A percentile compares a stretch with the other conserved stretches of the same genome.
These are phyloP conservation scores for Gentiana dahurica DNA, from an alignment of 257 asterid species.

Conservation along the genomic window DNA sequence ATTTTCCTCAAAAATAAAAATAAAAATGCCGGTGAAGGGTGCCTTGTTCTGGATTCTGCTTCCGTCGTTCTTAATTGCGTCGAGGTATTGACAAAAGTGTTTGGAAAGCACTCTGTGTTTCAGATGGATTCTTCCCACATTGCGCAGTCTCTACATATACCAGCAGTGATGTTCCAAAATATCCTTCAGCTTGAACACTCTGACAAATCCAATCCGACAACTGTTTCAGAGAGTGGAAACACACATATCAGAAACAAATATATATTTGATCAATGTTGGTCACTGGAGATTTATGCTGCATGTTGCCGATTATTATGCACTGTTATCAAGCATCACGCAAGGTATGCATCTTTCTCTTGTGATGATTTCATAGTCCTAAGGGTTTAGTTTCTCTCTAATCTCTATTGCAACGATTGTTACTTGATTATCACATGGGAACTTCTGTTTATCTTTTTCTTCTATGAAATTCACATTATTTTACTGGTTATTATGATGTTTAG, in stretches of 20 bases:
- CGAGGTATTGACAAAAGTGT: slow-evolving; percentile 56
- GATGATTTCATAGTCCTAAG: not conserved
- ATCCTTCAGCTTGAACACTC: slow-evolving; percentile 42
- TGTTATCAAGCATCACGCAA: slow-evolving; percentile 67
- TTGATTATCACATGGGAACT: slow-evolving; percentile 1
- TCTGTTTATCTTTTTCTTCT: not conserved
- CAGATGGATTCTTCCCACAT: slow-evolving; percentile 48
- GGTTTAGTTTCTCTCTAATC: not conserved
- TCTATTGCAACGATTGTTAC: too few species aligned
- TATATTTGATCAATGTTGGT: slow-evolving; percentile 35
- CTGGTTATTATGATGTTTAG: slow-evolving; percentile 21
- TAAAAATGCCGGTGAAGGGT: slow-evolving; percentile 20
- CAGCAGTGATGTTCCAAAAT: slow-evolving; percentile 65
- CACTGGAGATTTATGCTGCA: slow-evolving; percentile 56
- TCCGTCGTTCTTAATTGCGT: slow-evolving; percentile 63
- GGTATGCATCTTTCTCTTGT: slow-evolving; percentile 26
- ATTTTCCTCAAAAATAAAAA: slow-evolving; percentile 30
- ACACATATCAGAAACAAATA: slow-evolving; percentile 11
- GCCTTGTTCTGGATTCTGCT: slow-evolving; percentile 62
- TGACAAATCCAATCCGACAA: slow-evolving; percentile 11
- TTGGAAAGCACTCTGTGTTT: slow-evolving; percentile 49
- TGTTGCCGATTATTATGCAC: slow-evolving; percentile 71
- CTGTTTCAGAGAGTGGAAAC: slow-evolving; percentile 5
- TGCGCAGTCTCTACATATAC: slow-evolving; percentile 57
- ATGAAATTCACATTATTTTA: slow-evolving; percentile 1